Conservation (phyloP, 176 grass and related monocot genomes). For the barley (Hordeum vulgare) region DNA sequence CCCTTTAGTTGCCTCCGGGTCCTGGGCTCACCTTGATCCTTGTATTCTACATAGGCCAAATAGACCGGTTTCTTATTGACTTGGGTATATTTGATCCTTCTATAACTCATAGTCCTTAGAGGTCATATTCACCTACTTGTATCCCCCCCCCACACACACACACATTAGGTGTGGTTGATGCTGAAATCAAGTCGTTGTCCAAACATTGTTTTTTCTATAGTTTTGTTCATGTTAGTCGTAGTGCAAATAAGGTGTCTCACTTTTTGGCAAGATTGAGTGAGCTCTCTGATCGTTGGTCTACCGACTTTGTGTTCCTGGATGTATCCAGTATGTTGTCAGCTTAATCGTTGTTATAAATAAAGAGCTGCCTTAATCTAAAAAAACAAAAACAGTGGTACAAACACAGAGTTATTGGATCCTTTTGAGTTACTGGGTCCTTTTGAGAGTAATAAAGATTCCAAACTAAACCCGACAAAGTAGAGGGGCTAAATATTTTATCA, state of each 20-base stretch:
- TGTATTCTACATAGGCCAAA: not conserved
- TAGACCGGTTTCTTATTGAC: not conserved
- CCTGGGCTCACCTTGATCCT: not conserved
- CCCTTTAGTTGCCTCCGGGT: not conserved
- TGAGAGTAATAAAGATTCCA: not conserved
- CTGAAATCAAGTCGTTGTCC: not conserved
- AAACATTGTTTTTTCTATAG: not conserved
- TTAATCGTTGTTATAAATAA: no score
- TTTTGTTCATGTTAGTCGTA: not conserved
- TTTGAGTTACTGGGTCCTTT: not conserved
- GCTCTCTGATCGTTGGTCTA: not conserved
- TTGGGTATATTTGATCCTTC: not conserved
- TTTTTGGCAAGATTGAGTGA: not conserved
- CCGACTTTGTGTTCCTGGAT: no score
- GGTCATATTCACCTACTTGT: not conserved
- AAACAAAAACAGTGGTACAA: not conserved
- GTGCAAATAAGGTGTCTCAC: not conserved
- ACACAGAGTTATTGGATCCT: slow-evolving; percentile 5
- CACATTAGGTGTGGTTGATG: not conserved
- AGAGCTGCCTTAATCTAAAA: no score
- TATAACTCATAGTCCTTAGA: not conserved
- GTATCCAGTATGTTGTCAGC: no score
- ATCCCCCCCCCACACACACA: no score
- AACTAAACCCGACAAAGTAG: not conserved
- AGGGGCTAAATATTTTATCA: not conserved